Conservation (phyloP, 371 early-diverging fungal genomes). For the Chytridium lagenaria region DNA sequence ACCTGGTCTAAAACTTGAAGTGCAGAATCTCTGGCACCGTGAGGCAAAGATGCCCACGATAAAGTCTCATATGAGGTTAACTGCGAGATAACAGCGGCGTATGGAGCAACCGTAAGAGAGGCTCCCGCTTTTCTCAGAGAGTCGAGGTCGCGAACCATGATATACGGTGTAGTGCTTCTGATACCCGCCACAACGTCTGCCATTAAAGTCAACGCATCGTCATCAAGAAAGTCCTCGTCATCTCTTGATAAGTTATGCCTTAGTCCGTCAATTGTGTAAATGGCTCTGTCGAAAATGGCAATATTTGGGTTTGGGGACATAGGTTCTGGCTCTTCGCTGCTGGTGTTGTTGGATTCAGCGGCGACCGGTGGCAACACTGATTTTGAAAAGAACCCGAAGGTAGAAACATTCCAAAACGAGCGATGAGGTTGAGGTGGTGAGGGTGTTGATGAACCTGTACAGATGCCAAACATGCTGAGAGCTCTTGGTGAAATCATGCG, state of each 20-base stretch:
- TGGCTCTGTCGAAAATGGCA: not conserved
- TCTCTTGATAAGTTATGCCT: not conserved
- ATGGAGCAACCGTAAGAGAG: not conserved
- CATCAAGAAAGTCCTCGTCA: not conserved
- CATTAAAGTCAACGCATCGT: slow-evolving; percentile 1
- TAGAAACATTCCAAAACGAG: no score
- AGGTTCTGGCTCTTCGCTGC: not conserved
- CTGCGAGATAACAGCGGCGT: not conserved
- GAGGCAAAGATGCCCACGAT: not conserved
- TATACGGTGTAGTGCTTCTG: not conserved
- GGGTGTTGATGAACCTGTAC: no score
- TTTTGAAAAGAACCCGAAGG: no score
- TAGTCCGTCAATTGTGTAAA: not conserved
- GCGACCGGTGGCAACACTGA: not conserved
- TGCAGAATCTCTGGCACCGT: not conserved
- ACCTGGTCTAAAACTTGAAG: not conserved
- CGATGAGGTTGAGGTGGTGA: no score
- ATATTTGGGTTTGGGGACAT: not conserved
- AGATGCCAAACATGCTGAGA: no score
- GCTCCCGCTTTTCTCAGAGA: not conserved
- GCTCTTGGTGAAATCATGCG: no score
- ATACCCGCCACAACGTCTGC: slow-evolving; percentile 4
- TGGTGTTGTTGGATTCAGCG: not conserved
- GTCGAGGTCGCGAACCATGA: slow-evolving; percentile 3
- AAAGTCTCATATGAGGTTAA: not conserved